Conservation (phyloP, 768 basidiomycete species). For the Cyclocybe cylindracea region DNA sequence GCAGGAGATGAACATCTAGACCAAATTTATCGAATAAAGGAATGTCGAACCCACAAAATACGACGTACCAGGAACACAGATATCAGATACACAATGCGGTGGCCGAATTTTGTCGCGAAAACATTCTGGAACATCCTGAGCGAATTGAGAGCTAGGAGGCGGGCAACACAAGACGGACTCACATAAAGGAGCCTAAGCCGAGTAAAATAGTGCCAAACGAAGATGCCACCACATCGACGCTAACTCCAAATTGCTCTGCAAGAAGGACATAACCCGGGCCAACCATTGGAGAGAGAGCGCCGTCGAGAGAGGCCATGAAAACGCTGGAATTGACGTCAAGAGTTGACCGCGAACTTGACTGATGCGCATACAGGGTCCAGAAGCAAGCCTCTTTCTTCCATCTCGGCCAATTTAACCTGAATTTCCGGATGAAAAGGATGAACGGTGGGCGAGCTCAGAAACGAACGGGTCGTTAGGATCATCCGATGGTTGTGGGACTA, state of each 20-base stretch:
- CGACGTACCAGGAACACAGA: constrained; percentile 38
- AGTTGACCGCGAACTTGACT: neutral
- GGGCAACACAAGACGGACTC: neutral
- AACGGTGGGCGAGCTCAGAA: neutral
- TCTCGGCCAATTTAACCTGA: constrained; percentile 41
- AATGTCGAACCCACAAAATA: neutral
- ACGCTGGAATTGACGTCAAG: constrained; percentile 22
- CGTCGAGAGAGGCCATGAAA: constrained; percentile 42
- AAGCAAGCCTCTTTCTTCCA: constrained; percentile 50
- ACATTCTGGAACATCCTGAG: constrained; percentile 38
- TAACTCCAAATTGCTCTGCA: constrained; percentile 39
- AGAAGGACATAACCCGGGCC: constrained; percentile 43
- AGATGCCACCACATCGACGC: constrained; percentile 43
- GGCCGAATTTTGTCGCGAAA: constrained; percentile 44
- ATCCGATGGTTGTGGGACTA: constrained; percentile 45
- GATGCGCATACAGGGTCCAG: constrained; percentile 37
- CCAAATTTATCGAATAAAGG: neutral
- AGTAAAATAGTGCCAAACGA: constrained; percentile 42
- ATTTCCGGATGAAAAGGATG: neutral
- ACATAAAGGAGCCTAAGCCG: constrained; percentile 45
- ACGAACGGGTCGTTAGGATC: constrained; percentile 43
- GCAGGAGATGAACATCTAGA: constrained; percentile 44
- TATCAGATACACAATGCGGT: constrained; percentile 43
- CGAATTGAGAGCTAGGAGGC: neutral
- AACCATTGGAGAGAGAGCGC: constrained; percentile 43